Base-by-base conservation (phyloP, 495 filamentous ascomycete species). In the Podospora pseudoanserina region DNA sequence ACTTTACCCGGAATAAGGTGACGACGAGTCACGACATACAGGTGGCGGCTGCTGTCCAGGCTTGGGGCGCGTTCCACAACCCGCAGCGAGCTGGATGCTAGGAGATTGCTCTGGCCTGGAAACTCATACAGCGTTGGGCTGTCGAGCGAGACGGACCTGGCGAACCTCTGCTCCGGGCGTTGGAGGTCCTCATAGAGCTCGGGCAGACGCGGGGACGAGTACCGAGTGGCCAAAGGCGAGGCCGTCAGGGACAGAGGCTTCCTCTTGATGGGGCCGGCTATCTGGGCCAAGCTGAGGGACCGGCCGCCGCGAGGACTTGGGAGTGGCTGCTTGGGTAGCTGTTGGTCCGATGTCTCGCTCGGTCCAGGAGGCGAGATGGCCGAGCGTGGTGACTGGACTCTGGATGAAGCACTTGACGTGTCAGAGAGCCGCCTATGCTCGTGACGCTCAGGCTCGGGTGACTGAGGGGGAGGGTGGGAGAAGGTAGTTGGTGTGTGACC, bases 91-190 rank as follows among this genome's bases (percentile, higher is more conserved):
- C 66, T 71, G 23, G 58, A 63, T 13, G 68, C 70, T 39, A 68
- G 23, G 57, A 68, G 23, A 54, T 62, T 65, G 28, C 66, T 65
- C n/a, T 72, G 71, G 65, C 73, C 73, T 65, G 82, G 82, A 67
- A 85, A 86, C 69, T 86, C 84, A 78, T 86, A 85, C 63, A 87
- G 78, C 6, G 84, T 86, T 65, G 84, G 85, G 67, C 85, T 86
- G 70, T 87, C 85, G 59, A 85, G 71, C 11, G 84, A 83, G 73
- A 73, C 83, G 27, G 82, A 81, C 55, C 84, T 76, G n/a, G 78
- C 77, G 64, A 83, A 84, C 30, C 80, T 71, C 54, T 80, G 79
- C 58, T 85, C 83, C 7, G 85, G 83, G 30, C 74, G 72, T 32
- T 79, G 76, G 11, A 81, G 71, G 60, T 75, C 75, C 32, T 73